Evolutionary conservation across 2,329 filamentous ascomycete genomes (phyloP).

Genomic region (Epichloe sylvatica): DNA sequence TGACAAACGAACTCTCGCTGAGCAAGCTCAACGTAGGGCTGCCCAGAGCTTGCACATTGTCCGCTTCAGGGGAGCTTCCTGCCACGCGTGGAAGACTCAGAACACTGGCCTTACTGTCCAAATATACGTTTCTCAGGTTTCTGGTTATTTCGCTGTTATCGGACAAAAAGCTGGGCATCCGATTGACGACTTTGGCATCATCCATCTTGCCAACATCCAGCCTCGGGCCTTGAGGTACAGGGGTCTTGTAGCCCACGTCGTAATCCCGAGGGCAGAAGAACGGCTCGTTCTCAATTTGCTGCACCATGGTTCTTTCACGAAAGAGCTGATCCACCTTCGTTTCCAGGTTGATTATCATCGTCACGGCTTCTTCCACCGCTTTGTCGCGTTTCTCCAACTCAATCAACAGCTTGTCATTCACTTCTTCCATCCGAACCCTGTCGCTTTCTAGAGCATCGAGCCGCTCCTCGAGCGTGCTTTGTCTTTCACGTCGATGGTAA

Average conservation of each 20-base stretch:
- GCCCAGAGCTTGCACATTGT: constrained; percentile 26
- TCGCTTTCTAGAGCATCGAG: constrained; percentile 41
- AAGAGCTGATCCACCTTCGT: constrained; percentile 40
- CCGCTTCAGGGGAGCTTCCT: constrained; percentile 25
- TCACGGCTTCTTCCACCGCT: constrained; percentile 55
- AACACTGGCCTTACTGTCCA: constrained; percentile 34
- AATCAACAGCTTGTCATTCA: constrained; percentile 42
- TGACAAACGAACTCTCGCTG: constrained; percentile 54
- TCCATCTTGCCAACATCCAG: constrained; percentile 12
- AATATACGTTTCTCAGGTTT: constrained; percentile 46
- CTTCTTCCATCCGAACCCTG: constrained; percentile 38
- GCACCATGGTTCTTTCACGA: constrained; percentile 39
- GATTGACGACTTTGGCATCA: constrained; percentile 28
- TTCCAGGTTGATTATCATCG: constrained; percentile 54
- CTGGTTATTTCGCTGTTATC: constrained; percentile 45
- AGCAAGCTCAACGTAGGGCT: constrained; percentile 51
- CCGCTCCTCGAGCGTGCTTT: constrained; percentile 43
- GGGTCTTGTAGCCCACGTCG: constrained; percentile 14
- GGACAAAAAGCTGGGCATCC: constrained; percentile 53
- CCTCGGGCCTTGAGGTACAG: constrained; percentile 8
- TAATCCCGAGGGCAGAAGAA: constrained; percentile 20
- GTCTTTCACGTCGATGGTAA: constrained; percentile 53
- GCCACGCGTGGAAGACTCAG: constrained; percentile 34
- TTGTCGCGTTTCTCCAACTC: constrained; percentile 56
- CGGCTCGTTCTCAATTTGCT: constrained; percentile 32